Conservation (phyloP, 768 basidiomycete genomes). For the Grammothele lineata region DNA sequence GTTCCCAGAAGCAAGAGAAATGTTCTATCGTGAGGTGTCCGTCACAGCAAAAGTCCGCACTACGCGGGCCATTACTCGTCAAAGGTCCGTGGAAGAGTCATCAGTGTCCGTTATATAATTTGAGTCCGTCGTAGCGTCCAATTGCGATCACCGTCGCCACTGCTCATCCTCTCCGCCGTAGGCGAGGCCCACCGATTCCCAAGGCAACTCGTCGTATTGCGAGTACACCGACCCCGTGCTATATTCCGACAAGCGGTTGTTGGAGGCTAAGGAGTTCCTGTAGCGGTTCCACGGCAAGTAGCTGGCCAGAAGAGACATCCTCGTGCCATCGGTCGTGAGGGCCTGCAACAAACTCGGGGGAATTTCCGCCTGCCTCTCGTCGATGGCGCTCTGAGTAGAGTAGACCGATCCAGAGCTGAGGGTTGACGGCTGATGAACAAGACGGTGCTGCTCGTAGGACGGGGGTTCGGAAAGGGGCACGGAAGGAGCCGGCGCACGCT, state of each 20-base stretch:
- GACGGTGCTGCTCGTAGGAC: conserved; percentile 5
- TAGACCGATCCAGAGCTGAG: conserved; percentile 33
- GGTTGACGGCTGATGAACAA: conserved; percentile 25
- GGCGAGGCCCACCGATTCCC: conserved; percentile 23
- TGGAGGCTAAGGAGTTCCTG: conserved; percentile 11
- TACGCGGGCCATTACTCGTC: too few species aligned
- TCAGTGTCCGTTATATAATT: neutral
- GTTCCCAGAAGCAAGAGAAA: too few species aligned
- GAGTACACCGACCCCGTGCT: conserved; percentile 25
- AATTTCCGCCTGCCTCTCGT: conserved; percentile 28
- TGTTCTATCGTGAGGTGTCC: too few species aligned
- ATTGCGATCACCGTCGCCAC: neutral
- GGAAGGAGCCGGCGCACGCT: neutral
- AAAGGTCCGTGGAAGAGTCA: too few species aligned
- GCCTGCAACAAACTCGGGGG: conserved; percentile 35
- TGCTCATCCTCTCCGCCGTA: conserved; percentile 24
- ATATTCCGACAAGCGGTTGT: conserved; percentile 27
- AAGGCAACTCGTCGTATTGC: conserved; percentile 14
- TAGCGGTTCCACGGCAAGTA: conserved; percentile 18
- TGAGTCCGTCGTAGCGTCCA: conserved; percentile 6
- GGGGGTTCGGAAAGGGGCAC: conserved; percentile 3
- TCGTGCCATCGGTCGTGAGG: conserved; percentile 24
- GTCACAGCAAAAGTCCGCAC: too few species aligned
- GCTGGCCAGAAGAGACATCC: conserved; percentile 19
- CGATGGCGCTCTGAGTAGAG: conserved; percentile 33